These are phyloP conservation scores for Hibiscus trionum DNA, from an alignment of 345 rosid species.

Conservation along the genomic window DNA sequence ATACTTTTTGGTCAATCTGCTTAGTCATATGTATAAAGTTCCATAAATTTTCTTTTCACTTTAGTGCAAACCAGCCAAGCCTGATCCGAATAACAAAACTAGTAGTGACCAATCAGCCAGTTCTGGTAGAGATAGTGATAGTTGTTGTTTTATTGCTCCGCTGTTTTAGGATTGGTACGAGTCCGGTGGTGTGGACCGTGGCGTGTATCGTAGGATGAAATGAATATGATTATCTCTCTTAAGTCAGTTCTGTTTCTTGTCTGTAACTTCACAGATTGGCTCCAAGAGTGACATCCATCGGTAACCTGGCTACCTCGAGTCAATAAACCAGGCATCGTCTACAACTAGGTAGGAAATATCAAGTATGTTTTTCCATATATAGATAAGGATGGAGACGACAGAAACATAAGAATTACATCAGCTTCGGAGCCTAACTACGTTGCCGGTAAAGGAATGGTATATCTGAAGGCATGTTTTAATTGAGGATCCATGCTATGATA, in stretches of 20 bases:
- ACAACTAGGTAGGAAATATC: background rate
- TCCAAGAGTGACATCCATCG: constrained; percentile 19
- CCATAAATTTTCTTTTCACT: background rate
- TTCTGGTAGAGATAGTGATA: constrained; percentile 5
- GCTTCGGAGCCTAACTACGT: constrained; percentile 13
- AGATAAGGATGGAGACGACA: constrained; percentile 1
- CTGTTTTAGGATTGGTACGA: background rate
- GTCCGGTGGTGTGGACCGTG: background rate
- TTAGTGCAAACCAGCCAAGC: background rate
- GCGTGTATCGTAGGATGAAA: background rate
- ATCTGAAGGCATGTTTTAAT: constrained; percentile 14
- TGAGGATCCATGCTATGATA: background rate
- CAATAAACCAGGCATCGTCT: constrained; percentile 3
- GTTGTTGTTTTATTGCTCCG: background rate
- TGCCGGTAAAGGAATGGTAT: background rate
- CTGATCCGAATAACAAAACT: background rate
- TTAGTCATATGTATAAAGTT: background rate
- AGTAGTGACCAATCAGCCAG: background rate
- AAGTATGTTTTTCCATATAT: background rate
- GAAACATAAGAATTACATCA: background rate
- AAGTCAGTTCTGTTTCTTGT: background rate
- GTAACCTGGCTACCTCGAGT: background rate
- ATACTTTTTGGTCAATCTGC: background rate
- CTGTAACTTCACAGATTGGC: constrained; percentile 25
- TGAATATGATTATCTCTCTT: background rate